Conservation (phyloP, 164 flowering plant species). For the Protea cynaroides region DNA sequence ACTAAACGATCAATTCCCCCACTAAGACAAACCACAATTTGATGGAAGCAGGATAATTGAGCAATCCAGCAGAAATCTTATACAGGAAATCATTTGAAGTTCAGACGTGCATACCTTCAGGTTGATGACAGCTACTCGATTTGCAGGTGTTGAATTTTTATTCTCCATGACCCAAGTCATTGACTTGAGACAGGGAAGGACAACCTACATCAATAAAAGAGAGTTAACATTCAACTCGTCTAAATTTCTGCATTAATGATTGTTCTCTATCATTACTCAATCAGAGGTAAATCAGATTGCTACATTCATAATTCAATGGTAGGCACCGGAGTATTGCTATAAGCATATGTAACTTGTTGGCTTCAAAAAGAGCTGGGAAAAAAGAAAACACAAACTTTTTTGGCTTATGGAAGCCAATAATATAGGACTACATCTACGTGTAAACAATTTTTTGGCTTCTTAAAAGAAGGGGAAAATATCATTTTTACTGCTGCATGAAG, state of each 20-base stretch:
- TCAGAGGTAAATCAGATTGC: too few species aligned
- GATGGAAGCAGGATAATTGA: neutral
- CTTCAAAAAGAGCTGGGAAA: neutral
- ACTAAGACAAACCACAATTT: neutral
- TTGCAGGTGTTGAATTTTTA: conserved; percentile 40
- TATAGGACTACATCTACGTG: too few species aligned
- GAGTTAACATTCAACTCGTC: neutral
- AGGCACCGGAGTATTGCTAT: too few species aligned
- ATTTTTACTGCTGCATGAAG: too few species aligned
- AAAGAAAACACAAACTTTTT: too few species aligned
- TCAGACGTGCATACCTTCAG: conserved; percentile 41
- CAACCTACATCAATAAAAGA: conserved; percentile 25
- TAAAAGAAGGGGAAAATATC: too few species aligned
- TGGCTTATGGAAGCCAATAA: too few species aligned
- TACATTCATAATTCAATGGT: too few species aligned
- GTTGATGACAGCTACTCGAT: conserved; percentile 68
- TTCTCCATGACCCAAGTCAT: conserved; percentile 93
- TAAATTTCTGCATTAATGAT: neutral
- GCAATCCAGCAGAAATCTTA: neutral
- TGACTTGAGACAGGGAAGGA: conserved; percentile 81
- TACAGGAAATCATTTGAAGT: neutral
- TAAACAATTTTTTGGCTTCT: too few species aligned
- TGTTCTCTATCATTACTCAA: too few species aligned
- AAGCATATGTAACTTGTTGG: too few species aligned
- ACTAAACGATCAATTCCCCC: neutral